Evolutionary conservation across 2,329 filamentous ascomycete species (phyloP).

Genomic region (Cadophora malorum): DNA sequence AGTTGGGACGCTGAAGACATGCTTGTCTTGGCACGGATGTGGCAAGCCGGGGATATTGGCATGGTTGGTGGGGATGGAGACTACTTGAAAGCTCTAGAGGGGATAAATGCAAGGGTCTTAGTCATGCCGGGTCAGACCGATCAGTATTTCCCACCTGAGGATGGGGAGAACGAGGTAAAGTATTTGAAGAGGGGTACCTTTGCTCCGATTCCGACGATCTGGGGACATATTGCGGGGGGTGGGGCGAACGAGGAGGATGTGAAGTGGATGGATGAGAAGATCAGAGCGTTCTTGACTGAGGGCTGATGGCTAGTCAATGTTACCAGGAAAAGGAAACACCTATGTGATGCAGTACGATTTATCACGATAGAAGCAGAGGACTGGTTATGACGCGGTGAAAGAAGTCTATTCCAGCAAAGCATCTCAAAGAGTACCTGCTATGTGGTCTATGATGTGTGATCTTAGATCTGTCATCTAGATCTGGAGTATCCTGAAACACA

Average conservation of each 20-base stretch:
- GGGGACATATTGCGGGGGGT: conserved; percentile 48
- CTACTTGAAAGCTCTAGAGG: conserved; percentile 60
- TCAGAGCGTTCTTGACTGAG: conserved; percentile 41
- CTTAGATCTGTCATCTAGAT: conserved; percentile 9
- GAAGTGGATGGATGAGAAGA: conserved; percentile 45
- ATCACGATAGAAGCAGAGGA: not conserved
- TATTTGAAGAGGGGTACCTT: conserved; percentile 43
- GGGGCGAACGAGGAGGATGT: conserved; percentile 44
- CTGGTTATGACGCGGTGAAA: not conserved
- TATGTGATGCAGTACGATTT: not conserved
- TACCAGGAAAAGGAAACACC: not conserved
- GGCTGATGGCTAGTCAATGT: not conserved
- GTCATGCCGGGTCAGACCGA: conserved; percentile 68
- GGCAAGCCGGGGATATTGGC: conserved; percentile 52
- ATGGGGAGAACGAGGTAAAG: conserved; percentile 45
- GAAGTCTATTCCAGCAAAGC: not conserved
- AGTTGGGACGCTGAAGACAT: conserved; percentile 54
- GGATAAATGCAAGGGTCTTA: conserved; percentile 66
- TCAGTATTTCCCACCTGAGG: conserved; percentile 64
- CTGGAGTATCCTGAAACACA: conserved; percentile 3
- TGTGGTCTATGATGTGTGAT: conserved; percentile 11
- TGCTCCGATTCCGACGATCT: conserved; percentile 47
- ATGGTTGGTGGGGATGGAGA: conserved; percentile 35
- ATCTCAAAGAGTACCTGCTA: not conserved
- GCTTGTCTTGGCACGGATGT: conserved; percentile 51